Percentiles rank a stretch among this genome's conserved stretches.
These are phyloP conservation scores for Podila epicladia DNA, from an alignment of 192 early-diverging fungal species.

Conservation along the genomic window DNA sequence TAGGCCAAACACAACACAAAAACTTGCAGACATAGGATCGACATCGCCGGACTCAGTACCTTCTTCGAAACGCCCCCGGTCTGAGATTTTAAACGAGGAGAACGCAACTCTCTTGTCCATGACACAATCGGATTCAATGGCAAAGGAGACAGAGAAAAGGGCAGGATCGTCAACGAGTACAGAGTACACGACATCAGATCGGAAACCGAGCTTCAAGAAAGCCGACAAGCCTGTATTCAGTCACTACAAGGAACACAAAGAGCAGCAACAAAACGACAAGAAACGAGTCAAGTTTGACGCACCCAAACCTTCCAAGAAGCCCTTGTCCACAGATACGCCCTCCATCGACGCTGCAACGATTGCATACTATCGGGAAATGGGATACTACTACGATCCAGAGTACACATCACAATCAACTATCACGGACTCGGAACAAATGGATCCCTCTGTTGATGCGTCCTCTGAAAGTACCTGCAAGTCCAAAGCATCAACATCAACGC, in stretches of 20 bases:
- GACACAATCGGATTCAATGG: not conserved
- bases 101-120: too few relatives aligned
- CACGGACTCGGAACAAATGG: not conserved
- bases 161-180: not conserved
- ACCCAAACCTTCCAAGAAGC: not conserved
- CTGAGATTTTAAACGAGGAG: too few relatives aligned
- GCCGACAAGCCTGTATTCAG: conserved; percentile 34
- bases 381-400: conserved; percentile 42
- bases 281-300: conserved; percentile 1
- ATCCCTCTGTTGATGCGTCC: not conserved
- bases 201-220: conserved; percentile 55
- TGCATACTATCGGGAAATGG: conserved; percentile 38
- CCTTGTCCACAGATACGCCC: not conserved
- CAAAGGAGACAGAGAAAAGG: not conserved
- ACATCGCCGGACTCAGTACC: too few relatives aligned
- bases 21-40: too few relatives aligned
- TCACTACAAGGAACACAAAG: conserved; percentile 10
- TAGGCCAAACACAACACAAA: not conserved
- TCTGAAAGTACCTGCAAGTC: not conserved
- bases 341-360: conserved; percentile 34
- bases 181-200: conserved; percentile 16
- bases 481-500: not conserved
- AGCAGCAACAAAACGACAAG: not conserved
- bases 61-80: too few relatives aligned
- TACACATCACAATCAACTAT: not conserved